phyloP scores from a whole-genome alignment of 805 yeast genomes.

The Candida pseudoglaebosa region DNA sequence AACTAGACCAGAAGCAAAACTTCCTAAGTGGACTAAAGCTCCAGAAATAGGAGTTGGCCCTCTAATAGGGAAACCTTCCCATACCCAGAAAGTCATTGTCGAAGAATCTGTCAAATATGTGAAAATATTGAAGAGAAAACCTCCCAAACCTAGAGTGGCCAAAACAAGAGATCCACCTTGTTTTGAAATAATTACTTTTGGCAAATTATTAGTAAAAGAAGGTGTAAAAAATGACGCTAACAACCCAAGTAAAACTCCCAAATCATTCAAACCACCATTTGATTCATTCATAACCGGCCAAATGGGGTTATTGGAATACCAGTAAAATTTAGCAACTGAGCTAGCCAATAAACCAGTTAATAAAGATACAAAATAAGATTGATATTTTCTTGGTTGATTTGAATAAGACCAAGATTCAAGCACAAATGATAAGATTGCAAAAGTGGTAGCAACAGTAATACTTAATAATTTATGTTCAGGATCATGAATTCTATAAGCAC shows the following conservation, averaged over 20 bases:
- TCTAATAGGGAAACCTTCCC: constrained; percentile 88
- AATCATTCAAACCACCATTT: constrained; percentile 82
- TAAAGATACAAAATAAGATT: constrained; percentile 53
- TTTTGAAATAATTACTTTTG: constrained; percentile 13
- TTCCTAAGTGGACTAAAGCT: constrained; percentile 61
- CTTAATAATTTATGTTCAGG: constrained; percentile 70
- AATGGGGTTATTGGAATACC: constrained; percentile 84
- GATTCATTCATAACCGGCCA: constrained; percentile 91
- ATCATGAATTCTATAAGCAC: constrained; percentile 61
- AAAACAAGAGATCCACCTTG: constrained; percentile 44
- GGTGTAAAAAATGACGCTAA: constrained; percentile 64
- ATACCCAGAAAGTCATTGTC: constrained; percentile 87
- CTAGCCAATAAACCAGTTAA: constrained; percentile 70
- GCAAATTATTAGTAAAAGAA: constrained; percentile 10
- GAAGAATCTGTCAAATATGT: constrained; percentile 81
- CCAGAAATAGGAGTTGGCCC: constrained; percentile 89
- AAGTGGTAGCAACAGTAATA: constrained; percentile 62
- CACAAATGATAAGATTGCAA: constrained; percentile 58
- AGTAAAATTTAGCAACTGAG: constrained; percentile 68
- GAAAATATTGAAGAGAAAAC: constrained; percentile 64
- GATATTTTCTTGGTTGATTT: constrained; percentile 25
- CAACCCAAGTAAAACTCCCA: constrained; percentile 64
- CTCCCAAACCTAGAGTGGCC: constrained; percentile 71
- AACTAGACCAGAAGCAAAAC: constrained; percentile 52
- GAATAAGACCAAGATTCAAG: constrained; percentile 43